Base-by-base conservation (phyloP, 768 basidiomycete genomes). In the Rhodotorula kratochvilovae region DNA sequence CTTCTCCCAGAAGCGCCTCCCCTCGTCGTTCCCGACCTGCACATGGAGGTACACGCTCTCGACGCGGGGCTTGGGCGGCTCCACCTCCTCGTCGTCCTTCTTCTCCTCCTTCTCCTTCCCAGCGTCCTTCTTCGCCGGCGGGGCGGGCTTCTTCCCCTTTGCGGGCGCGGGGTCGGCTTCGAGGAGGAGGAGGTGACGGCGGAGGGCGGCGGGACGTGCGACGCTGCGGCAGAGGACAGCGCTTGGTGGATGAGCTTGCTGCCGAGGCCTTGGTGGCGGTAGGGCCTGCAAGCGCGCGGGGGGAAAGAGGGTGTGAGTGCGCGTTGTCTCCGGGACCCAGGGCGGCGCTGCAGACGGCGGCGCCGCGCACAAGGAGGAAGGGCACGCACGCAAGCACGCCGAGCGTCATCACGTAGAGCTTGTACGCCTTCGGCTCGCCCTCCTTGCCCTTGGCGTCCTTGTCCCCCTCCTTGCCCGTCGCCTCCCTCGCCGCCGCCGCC, bases 351-450 rank as follows among this genome's bases (percentile, higher is more conserved):
- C 8, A 42, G 8, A 8, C 16, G 42, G 10, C 42, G 8, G 45
- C 1, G 45, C 45, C 15, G 19, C 2, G n/a, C 19, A 46, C 3
- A 42, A 29, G 39, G 46, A 42, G 64, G 10, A 53, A 50, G 23
- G 51, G n/a, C 21, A 66, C 68, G 82, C 87, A 81, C 66, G 90
- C 91, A 66, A 94, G 86, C 72, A 94, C 82, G 55, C 91, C 92
- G 88, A 94, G 88, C 61, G 92, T 94, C 88, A 92, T 91, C 78
- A 93, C 84, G 81, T 94, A 94, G 69, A 91, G 81, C 58, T 68
- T 73, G 68, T 58, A 62, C 45, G 45, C 53, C 46, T 59, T 61
- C 11, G 17, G 27, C 39, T 59, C 58, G 27, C 16, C 42, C 12
- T 15, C 27, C 36, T 36, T 42, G 25, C 25, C 57, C 39, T 36